phyloP scores from a whole-genome alignment of 2,329 filamentous ascomycete species.

The Ophiostoma quercus region DNA sequence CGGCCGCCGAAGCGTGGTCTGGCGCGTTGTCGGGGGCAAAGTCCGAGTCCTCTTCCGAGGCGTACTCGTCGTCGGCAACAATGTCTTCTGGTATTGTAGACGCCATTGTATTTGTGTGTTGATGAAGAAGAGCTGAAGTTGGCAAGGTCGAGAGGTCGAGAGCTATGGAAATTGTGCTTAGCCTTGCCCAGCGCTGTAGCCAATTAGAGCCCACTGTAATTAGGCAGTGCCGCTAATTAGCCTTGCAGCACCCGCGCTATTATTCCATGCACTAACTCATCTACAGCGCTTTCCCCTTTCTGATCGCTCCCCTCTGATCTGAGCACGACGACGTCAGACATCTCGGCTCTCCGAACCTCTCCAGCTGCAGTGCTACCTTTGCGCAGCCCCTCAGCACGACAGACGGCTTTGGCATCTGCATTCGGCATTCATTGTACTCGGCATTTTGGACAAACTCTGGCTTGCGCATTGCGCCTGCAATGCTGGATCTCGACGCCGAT shows the following conservation, averaged over 20 bases:
- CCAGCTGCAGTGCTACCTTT: constrained; percentile 7
- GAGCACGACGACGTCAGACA: background rate
- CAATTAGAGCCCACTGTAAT: background rate
- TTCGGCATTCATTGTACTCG: background rate
- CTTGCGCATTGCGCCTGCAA: background rate
- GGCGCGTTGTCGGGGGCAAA: constrained; percentile 57
- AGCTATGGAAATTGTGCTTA: background rate
- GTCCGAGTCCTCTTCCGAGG: constrained; percentile 67
- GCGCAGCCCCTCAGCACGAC: background rate
- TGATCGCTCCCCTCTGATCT: background rate
- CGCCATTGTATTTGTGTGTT: background rate
- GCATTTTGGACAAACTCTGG: background rate
- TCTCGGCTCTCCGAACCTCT: background rate
- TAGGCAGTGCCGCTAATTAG: background rate
- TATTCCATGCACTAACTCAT: background rate
- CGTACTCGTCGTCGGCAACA: constrained; percentile 51
- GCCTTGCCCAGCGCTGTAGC: constrained; percentile 5
- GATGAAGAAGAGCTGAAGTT: background rate
- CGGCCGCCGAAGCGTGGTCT: constrained; percentile 40
- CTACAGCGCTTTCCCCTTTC: constrained; percentile 6
- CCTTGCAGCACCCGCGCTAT: background rate
- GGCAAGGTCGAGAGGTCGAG: background rate
- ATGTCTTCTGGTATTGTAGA: constrained; percentile 6
- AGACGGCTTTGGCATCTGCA: background rate
- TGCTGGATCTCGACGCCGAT: background rate